These are phyloP conservation scores for Melanomma pulvis-pyrius DNA, from an alignment of 495 filamentous ascomycete genomes.

Conservation along the genomic window DNA sequence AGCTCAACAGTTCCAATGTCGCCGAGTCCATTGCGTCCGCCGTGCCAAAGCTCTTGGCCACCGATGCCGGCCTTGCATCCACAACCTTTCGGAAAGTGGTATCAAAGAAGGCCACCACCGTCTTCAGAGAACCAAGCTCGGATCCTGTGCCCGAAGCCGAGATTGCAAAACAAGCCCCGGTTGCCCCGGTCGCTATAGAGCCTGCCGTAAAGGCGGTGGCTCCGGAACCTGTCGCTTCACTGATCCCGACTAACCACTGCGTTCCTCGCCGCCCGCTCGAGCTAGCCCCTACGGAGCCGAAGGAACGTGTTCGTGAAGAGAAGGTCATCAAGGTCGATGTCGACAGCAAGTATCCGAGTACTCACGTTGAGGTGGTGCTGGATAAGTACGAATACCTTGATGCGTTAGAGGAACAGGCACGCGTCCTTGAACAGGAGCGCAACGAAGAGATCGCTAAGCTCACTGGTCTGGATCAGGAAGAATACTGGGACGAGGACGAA, in stretches of 20 bases:
- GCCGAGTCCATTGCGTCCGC: constrained; percentile 6
- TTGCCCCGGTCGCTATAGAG: neutral
- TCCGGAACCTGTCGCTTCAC: neutral
- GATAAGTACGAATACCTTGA: constrained; percentile 38
- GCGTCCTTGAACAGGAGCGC: constrained; percentile 34
- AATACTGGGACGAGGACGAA: constrained; percentile 77
- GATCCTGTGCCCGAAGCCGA: constrained; percentile 10
- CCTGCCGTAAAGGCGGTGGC: neutral
- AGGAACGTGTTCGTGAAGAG: constrained; percentile 12
- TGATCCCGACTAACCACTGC: neutral
- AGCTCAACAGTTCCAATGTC: constrained; percentile 16
- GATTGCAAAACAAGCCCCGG: constrained; percentile 3
- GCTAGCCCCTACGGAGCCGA: neutral
- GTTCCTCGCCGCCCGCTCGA: neutral
- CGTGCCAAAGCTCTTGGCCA: constrained; percentile 13
- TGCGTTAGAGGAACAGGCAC: constrained; percentile 39
- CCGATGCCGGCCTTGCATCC: constrained; percentile 9
- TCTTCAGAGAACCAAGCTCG: constrained; percentile 64
- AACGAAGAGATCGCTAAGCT: constrained; percentile 37
- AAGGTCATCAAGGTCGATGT: constrained; percentile 6
- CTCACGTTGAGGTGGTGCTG: constrained; percentile 4
- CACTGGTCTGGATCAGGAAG: constrained; percentile 54
- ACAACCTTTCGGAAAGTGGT: constrained; percentile 48
- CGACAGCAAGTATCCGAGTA: neutral
- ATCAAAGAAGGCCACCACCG: constrained; percentile 62